Percentiles rank a stretch among this genome's conserved stretches.
Evolutionary conservation across 1,284 basidiomycete species (phyloP).

Genomic region (Albatrellus sp.): DNA sequence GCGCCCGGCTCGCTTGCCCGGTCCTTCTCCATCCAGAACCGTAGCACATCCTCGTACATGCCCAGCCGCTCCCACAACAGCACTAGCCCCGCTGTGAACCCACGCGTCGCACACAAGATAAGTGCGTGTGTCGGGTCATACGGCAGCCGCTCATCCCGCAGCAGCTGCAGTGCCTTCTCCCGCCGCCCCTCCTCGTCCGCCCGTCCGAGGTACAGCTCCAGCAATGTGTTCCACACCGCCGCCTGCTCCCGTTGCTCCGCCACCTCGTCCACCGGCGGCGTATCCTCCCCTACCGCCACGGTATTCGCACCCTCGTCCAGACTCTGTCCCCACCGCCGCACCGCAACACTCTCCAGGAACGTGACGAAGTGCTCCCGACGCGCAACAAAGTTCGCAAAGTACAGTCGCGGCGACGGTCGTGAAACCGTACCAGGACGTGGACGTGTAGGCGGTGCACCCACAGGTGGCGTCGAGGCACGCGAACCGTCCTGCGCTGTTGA

Average conservation of each 20-base stretch:
- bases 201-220: conserved; percentile 77
- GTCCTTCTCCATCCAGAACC: conserved; percentile 80
- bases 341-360: conserved; percentile 84
- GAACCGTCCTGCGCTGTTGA: conserved; percentile 26
- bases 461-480: conserved; percentile 12
- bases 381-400: conserved; percentile 93
- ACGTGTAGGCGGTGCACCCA: conserved; percentile 11
- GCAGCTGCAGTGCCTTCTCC: conserved; percentile 59
- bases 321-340: conserved; percentile 70
- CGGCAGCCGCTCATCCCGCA: conserved; percentile 54
- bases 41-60: conserved; percentile 92
- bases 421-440: conserved; percentile 17
- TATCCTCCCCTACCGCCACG: conserved; percentile 12
- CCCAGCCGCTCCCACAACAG: conserved; percentile 87
- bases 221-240: conserved; percentile 90
- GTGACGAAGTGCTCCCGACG: conserved; percentile 74
- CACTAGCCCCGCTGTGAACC: conserved; percentile 78
- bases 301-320: conserved; percentile 20
- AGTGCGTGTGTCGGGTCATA: conserved; percentile 89
- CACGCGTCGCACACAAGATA: conserved; percentile 79
- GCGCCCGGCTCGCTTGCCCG: conserved; percentile 31
- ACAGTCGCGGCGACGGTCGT: conserved; percentile 73
- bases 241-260: conserved; percentile 62
- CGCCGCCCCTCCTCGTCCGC: conserved; percentile 16
- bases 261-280: conserved; percentile 31